Evolutionary conservation across 345 rosid species (phyloP).

Genomic region (Hypericum perforatum): DNA sequence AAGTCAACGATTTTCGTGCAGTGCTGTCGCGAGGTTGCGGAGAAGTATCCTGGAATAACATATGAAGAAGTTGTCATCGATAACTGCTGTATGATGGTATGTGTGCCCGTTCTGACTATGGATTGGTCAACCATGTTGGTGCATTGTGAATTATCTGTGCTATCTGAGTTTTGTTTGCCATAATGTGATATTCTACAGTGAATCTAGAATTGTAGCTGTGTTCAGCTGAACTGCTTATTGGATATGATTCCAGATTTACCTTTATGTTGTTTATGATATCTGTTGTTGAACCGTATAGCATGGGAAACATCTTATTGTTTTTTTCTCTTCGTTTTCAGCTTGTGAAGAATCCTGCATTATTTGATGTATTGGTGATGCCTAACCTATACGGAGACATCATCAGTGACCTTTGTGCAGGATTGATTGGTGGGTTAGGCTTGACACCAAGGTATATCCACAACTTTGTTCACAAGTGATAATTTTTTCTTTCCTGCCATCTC

Average conservation of each 20-base stretch:
- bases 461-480: not conserved
- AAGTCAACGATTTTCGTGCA: conserved; percentile 19
- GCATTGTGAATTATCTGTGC: no score
- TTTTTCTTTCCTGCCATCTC: conserved; percentile 5
- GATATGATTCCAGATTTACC: not conserved
- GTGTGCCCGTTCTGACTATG: not conserved
- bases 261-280: not conserved
- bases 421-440: conserved; percentile 93
- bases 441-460: conserved; percentile 67
- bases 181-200: no score
- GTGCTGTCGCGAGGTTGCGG: conserved; percentile 99
- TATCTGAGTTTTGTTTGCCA: no score
- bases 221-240: no score
- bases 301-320: conserved; percentile 10
- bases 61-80: conserved; percentile 99
- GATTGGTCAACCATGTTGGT: no score
- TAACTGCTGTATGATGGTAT: conserved; percentile 99
- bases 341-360: conserved; percentile 94
- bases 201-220: no score
- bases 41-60: conserved; percentile 84
- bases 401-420: conserved; percentile 93
- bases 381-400: conserved; percentile 98
- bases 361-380: conserved; percentile 99
- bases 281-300: conserved; percentile 2
- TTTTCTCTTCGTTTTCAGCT: conserved; percentile 41